Conservation (phyloP, 768 basidiomycete species). For the Mycena amicta region DNA sequence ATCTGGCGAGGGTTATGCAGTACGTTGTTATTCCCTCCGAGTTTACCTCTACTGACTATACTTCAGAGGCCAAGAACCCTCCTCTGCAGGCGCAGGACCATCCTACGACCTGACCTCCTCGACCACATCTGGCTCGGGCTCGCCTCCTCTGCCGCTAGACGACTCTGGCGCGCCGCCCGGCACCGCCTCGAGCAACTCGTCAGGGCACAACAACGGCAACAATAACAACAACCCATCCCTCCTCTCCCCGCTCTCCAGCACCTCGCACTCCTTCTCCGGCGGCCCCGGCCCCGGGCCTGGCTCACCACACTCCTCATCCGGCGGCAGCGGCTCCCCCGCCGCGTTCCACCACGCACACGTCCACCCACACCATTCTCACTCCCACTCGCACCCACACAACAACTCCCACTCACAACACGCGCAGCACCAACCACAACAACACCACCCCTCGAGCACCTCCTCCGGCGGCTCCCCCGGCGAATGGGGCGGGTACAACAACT, state of each 20-base stretch:
- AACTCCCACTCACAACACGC: not conserved
- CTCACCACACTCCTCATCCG: conserved; percentile 4
- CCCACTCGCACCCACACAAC: not conserved
- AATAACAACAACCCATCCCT: conserved; percentile 25
- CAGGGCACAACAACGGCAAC: conserved; percentile 23
- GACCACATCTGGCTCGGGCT: not conserved
- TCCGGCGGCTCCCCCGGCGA: conserved; percentile 57
- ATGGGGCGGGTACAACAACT: conserved; percentile 45
- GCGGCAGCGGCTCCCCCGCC: not conserved
- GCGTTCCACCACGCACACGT: not conserved
- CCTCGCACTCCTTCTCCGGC: conserved; percentile 49
- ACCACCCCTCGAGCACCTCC: not conserved
- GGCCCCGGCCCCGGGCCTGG: conserved; percentile 13
- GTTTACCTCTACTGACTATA: not conserved
- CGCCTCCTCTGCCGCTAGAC: not conserved
- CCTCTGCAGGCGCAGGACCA: not conserved
- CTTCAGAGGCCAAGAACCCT: no score
- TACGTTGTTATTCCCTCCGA: not conserved
- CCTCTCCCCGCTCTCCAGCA: conserved; percentile 54
- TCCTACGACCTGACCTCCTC: not conserved
- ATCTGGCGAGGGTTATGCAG: conserved; percentile 36
- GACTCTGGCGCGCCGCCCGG: conserved; percentile 52
- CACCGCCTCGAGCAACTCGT: conserved; percentile 51
- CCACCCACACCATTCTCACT: not conserved
- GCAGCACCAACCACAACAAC: not conserved